Base-by-base conservation (phyloP, 2,329 filamentous ascomycete genomes). In the Fusarium hainanense region DNA sequence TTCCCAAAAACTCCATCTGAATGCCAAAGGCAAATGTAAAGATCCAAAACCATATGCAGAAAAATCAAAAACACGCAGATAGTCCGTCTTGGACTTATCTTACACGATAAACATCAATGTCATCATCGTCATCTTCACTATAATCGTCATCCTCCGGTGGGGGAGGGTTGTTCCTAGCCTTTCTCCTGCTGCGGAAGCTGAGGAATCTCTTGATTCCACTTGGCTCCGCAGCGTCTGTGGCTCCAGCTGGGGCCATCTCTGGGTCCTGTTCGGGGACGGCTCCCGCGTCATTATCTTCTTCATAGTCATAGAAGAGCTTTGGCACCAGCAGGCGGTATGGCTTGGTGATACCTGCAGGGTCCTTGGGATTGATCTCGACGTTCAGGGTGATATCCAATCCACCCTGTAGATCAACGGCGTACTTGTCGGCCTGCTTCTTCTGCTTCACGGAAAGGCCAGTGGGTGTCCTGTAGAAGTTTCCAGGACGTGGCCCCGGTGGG, bases 241-340 rank as follows among this genome's bases (percentile, higher is more conserved):
- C 42, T 54, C 52, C 42, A 66, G 47, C 61, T 23, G 61, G 43
- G 28, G 66, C 43, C 58, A 69, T 50, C 49, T 32, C 65, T n/a
- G 62, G 52, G 16, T 58, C 71, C 16, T 62, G 51, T 14, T 62
- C 54, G 8, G 79, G 77, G 20, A 81, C 79, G 4, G 82, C 80
- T 51, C 81, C 77, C 23, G 79, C 77, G n/a, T 82, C 79, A 7
- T 82, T 80, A 54, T 82, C 79, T 82, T 80, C 54, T 82, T 81
- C 77, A 64, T 87, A 85, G 54, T 87, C 85, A 60, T 90, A 90
- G 79, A 85, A 86, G 54, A 99, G 82, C 55, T 89, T 89, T 13
- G 97, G 96, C 7, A 99, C 90, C 3, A 98, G 85, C 7, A 99
- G 82, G 41, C 93, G 86, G 78, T 99, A 99, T 11, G 94, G 93